Base-by-base conservation (phyloP, 208 protist genomes). In the Trypanosoma scelopori region DNA sequence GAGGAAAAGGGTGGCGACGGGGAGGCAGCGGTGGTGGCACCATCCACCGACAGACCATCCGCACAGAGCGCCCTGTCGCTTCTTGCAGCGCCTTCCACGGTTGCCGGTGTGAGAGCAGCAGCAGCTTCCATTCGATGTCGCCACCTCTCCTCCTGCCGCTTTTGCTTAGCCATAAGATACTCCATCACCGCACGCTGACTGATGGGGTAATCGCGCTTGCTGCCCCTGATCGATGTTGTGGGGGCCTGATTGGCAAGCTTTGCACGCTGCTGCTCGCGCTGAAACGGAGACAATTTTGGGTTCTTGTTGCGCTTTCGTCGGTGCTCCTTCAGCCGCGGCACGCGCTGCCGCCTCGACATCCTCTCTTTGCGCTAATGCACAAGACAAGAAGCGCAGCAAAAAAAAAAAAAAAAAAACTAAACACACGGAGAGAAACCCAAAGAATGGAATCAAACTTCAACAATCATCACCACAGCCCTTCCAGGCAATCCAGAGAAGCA, bases 271-370 rank as follows among this genome's bases (percentile, higher is more conserved):
- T 84, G 77, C 61, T 95, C 85, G 0, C 84, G 82, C 68, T 95
- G 89, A 48, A 90, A 95, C 5, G 89, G 89, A 0, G 89, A 95
- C 1, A 95, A 73, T 67, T 95, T 95, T 6, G 89, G 84, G 47
- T 95, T 95, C 55, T 89, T 84, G 74, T 95, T 95, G 20, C 82
- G 72, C 55, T 86, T 82, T 28, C 67, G 65, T 11, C 63, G 65
- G 65, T 85, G 79, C 63, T 79, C 85, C 76, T 95, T 95, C 64
- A 79, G 82, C 16, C 80, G 78, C 50, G 85, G 81, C 22, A 92
- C 86, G 28, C 89, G 85, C 45, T 89, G 79, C 48, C 89, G 77
- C 12, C 81, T 69, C 0, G 89, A 84, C 89, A 95, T 94, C 7
- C 35, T 47, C 35, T 47, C n/a, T 52, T 55, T 22, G 5, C 15